Evolutionary conservation across 1,284 basidiomycete genomes (phyloP).

Genomic region (Singerocomus inundabilis): DNA sequence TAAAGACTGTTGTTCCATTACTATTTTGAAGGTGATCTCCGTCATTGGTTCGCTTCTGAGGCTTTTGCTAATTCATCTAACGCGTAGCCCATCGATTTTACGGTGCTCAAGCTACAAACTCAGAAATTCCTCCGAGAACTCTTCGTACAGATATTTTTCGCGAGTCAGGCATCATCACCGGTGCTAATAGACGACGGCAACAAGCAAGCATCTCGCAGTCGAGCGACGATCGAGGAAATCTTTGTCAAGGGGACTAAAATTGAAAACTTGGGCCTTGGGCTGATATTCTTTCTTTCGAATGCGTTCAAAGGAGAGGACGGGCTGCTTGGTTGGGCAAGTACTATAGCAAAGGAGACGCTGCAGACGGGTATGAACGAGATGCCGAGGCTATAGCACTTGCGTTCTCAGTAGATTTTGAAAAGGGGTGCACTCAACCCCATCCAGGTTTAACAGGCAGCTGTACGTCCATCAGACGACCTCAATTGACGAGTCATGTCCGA

Average conservation of each 20-base stretch:
- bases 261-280: slow-evolving; percentile 61
- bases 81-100: slow-evolving; percentile 81
- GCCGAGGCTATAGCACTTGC: slow-evolving; percentile 35
- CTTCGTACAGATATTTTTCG: slow-evolving; percentile 65
- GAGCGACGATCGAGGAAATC: slow-evolving; percentile 66
- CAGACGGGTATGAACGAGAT: slow-evolving; percentile 57
- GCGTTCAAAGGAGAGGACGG: slow-evolving; percentile 44
- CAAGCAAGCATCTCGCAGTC: slow-evolving; percentile 47
- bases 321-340: slow-evolving; percentile 62
- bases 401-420: background rate
- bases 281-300: slow-evolving; percentile 65
- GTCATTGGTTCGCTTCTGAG: background rate
- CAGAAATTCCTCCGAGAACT: slow-evolving; percentile 67
- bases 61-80: background rate
- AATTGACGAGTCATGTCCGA: background rate
- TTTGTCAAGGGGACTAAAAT: slow-evolving; percentile 66
- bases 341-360: slow-evolving; percentile 66
- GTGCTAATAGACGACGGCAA: slow-evolving; percentile 41
- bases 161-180: slow-evolving; percentile 73
- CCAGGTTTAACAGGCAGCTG: background rate
- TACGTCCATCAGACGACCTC: background rate
- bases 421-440: background rate
- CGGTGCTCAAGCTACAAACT: slow-evolving; percentile 61
- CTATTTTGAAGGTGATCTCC: slow-evolving; percentile 74
- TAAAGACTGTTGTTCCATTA: slow-evolving; percentile 67